Base-by-base conservation (phyloP, 2,329 filamentous ascomycete species). In the Ophiostoma triangulosporum region DNA sequence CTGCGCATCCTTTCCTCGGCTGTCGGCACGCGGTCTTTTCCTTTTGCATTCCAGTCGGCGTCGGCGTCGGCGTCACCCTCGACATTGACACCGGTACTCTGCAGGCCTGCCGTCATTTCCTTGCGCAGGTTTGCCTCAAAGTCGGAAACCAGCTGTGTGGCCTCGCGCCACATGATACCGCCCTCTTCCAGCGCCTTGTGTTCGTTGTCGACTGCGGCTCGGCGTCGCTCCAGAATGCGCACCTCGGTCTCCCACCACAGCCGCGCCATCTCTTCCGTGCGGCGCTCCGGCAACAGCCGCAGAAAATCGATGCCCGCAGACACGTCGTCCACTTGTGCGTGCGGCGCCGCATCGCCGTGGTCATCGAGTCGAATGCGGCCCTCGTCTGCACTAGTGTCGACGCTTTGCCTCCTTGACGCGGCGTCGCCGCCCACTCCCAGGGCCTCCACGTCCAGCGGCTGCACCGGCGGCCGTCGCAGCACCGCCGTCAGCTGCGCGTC, bases 161-260 rank as follows among this genome's bases (percentile, higher is more conserved):
- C 76, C 12, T 81, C 75, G 33, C 76, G 72, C 86, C 86, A 91
- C 14, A 87, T 66, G 12, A 72, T 66, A 1, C 75, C 77, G 1
- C 86, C 86, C 58, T 86, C 78, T 22, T 84, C 76, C 9, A 90
- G 70, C 1, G 85, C 86, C 3, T 70, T 66, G 17, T 75, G 75
- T 57, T 90, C 85, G 46, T 71, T 72, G 29, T 81, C 73, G 1
- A 84, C 77, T 26, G 75, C 72, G 8, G 67, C 62, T 57, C 77
- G 78, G 55, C 76, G 76, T 45, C 70, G 68, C 50, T 80, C 69
- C 2, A 86, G 68, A 0, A 77, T 67, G 1, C 67, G 67, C 1
- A 82, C 70, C 59, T 89, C 84, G 6, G 75, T 74, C 52, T 78
- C 73, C 80, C 83, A 89, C 74, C 84, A 86, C 14, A 81, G 75